These are phyloP conservation scores for carrot (Daucus carota) DNA, from an alignment of 129 eudicot genomes.

Conservation along the genomic window DNA sequence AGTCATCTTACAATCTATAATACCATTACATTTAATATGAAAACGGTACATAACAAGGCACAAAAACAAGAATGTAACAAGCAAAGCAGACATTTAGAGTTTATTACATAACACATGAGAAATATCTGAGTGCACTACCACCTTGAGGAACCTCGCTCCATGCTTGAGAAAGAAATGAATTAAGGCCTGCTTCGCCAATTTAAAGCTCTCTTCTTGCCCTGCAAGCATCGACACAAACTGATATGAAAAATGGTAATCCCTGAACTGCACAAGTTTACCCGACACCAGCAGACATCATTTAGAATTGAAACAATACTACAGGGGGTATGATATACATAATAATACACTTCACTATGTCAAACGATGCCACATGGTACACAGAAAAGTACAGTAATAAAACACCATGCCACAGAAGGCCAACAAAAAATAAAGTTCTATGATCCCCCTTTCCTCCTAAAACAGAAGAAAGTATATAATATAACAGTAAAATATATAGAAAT, in stretches of 20 bases:
- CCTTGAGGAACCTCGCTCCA: neutral
- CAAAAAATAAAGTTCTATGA: neutral
- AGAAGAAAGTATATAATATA: neutral
- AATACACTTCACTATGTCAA: neutral
- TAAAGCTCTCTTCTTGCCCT: neutral
- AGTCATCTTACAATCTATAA: neutral
- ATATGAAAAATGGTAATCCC: neutral
- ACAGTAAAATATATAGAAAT: neutral
- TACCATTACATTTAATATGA: neutral
- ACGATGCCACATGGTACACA: neutral
- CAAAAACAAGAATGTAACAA: neutral
- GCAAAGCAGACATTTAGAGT: neutral
- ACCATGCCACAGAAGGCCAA: neutral
- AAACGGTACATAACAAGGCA: neutral
- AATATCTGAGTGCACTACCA: neutral
- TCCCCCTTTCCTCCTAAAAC: too few relatives aligned
- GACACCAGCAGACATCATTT: neutral
- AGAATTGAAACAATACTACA: too few relatives aligned
- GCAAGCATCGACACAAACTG: neutral
- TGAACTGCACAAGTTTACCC: neutral
- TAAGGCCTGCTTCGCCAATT: neutral
- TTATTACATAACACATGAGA: neutral
- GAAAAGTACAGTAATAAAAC: neutral
- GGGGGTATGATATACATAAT: neutral
- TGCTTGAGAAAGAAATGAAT: neutral